Evolutionary conservation across 164 flowering plant species (phyloP).

Genomic region (Magnolia officinalis): DNA sequence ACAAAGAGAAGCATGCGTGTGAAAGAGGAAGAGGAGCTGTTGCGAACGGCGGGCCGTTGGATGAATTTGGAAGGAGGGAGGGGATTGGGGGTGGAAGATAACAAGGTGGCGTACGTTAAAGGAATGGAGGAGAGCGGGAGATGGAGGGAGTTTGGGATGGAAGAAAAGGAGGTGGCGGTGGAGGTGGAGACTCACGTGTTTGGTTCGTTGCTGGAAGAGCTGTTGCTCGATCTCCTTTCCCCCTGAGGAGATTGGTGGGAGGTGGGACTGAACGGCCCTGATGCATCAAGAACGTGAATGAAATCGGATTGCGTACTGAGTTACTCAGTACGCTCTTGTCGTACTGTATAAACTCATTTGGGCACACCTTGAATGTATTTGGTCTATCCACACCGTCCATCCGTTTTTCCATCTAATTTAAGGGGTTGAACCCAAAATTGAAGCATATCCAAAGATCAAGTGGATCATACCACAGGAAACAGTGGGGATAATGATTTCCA

Average conservation of each 20-base stretch:
- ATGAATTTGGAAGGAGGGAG: slow-evolving; percentile 25
- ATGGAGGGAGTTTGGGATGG: slow-evolving; percentile 39
- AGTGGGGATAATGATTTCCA: too few species aligned
- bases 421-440: too few species aligned
- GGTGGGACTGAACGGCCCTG: neutral
- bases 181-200: slow-evolving; percentile 41
- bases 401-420: too few species aligned
- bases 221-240: slow-evolving; percentile 32
- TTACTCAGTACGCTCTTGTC: too few species aligned
- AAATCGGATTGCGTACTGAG: too few species aligned
- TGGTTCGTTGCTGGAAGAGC: slow-evolving; percentile 43
- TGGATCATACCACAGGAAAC: too few species aligned
- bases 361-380: too few species aligned
- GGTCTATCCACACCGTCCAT: too few species aligned
- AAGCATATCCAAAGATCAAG: too few species aligned
- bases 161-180: slow-evolving; percentile 33
- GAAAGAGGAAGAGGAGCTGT: slow-evolving; percentile 13
- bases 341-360: too few species aligned
- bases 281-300: too few species aligned
- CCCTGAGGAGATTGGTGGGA: neutral
- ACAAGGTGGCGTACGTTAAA: slow-evolving; percentile 31
- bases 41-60: slow-evolving; percentile 46
- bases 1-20: too few species aligned
- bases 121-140: slow-evolving; percentile 49
- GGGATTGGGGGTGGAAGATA: slow-evolving; percentile 41